These are phyloP conservation scores for Russula lepida DNA, from an alignment of 768 basidiomycete species.

Conservation along the genomic window DNA sequence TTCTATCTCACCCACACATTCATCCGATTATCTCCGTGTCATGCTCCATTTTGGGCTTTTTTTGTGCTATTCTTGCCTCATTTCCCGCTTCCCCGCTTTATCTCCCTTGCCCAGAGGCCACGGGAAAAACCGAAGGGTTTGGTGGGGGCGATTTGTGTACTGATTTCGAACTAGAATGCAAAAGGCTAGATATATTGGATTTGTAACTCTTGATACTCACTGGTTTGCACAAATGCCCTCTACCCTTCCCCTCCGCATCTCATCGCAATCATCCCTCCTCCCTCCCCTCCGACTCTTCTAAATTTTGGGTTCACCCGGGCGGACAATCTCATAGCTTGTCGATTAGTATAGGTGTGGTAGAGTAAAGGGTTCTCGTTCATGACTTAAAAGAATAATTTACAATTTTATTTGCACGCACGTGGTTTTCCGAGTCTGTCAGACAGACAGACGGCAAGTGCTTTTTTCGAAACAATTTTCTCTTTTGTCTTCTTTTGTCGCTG, in stretches of 20 bases:
- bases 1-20: neutral
- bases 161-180: constrained; percentile 7
- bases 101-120: neutral
- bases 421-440: too few relatives aligned
- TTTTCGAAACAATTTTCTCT: neutral
- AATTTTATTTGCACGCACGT: neutral
- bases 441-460: neutral
- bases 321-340: neutral
- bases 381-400: neutral
- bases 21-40: neutral
- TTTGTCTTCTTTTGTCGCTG: too few relatives aligned
- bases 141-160: neutral
- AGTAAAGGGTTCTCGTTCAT: neutral
- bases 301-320: neutral
- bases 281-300: neutral
- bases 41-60: neutral
- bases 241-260: neutral
- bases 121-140: neutral
- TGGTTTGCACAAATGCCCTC: neutral
- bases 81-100: too few relatives aligned
- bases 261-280: neutral
- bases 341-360: too few relatives aligned
- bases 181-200: constrained; percentile 7
- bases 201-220: neutral
- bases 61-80: too few relatives aligned